Percentiles rank a stretch among this genome's conserved stretches.
Conservation (phyloP, 495 filamentous ascomycete genomes). For the Podospora pseudopauciseta region DNA sequence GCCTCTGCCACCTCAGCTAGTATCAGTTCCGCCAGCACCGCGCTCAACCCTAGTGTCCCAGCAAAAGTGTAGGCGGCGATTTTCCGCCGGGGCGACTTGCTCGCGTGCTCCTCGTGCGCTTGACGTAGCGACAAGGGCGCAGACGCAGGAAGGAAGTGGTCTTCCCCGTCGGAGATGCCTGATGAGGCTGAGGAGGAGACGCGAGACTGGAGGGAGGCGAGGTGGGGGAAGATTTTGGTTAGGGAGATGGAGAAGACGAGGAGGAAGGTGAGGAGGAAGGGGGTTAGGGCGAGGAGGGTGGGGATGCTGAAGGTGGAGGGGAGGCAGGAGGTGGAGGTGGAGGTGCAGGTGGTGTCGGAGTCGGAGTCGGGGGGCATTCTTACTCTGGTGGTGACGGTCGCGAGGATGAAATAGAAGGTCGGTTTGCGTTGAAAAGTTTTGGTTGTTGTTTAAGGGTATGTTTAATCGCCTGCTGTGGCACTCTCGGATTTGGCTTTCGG, state of each 20-base stretch:
- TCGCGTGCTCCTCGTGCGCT: slow-evolving; percentile 48
- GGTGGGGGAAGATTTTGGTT: slow-evolving; percentile 60
- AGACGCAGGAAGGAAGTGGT: slow-evolving; percentile 51
- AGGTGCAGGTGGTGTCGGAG: slow-evolving; percentile 10
- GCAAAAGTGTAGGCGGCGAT: slow-evolving; percentile 64
- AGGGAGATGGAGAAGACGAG: slow-evolving; percentile 53
- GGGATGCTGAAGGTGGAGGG: slow-evolving; percentile 28
- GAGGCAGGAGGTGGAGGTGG: slow-evolving; percentile 34
- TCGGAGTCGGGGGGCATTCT: neutral
- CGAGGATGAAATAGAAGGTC: neutral
- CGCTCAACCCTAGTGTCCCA: slow-evolving; percentile 65
- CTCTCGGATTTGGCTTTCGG: neutral
- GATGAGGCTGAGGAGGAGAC: slow-evolving; percentile 7
- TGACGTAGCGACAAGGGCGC: slow-evolving; percentile 47
- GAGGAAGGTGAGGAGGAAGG: slow-evolving; percentile 59
- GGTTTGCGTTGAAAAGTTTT: neutral
- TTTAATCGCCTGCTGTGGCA: too few species aligned
- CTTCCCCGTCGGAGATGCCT: slow-evolving; percentile 40
- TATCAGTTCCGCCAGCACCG: slow-evolving; percentile 70
- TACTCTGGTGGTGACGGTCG: neutral
- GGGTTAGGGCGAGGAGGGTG: slow-evolving; percentile 37
- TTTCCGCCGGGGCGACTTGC: slow-evolving; percentile 44
- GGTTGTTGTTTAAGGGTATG: neutral
- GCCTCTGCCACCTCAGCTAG: slow-evolving; percentile 75
- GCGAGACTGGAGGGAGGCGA: slow-evolving; percentile 47